Evolutionary conservation across 1,284 basidiomycete genomes (phyloP), one percentile per base, ranked within the genome.

Genomic region (Sanguinoderma infundibulare): DNA sequence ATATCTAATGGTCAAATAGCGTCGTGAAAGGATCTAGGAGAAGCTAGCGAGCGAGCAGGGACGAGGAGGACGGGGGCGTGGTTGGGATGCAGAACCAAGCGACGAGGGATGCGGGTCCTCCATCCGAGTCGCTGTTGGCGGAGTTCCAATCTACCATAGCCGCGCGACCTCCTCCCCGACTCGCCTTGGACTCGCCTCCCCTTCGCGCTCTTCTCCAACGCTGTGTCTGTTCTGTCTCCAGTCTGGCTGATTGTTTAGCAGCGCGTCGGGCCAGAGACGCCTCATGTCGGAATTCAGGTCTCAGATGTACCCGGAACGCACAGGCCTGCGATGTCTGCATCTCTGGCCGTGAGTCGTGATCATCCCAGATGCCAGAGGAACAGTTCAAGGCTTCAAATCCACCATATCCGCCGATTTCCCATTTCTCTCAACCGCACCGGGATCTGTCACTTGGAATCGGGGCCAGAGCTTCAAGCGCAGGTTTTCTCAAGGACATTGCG

Each of bases 1-100:
- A 96, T 96, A 50, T 63, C 70, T 92, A 67, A 59, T 62, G 55
- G 61, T 64, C 44, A 62, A 38, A 53, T 60, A 46, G 55, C 36
- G 63, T 61, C 42, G 59, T 57, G 52, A 63, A 50, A 46, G 44
- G 60, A 54, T 49, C 39, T 56, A 30, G 53, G 58, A 44, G 53
- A 60, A 50, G 59, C 51, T 54, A 52, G 61, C 36, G 53, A 50
- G 60, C 51, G 30, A 38, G 49, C 56, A 63, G 38, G 56, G 56
- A 55, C 49, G 58, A 47, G 51, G 46, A 35, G 35, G 47, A 53
- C 39, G 38, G 35, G 10, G 32, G 49, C 10, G 64, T 61, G 57
- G 64, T 63, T 59, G 64, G 59, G 57, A 61, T 57, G 59, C 51
- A 61, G 57, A 57, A 63, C 55, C 47, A 60, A 55, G 60, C 55